Conservation (phyloP, 2,329 filamentous ascomycete species). For the Claviceps arundinis region DNA sequence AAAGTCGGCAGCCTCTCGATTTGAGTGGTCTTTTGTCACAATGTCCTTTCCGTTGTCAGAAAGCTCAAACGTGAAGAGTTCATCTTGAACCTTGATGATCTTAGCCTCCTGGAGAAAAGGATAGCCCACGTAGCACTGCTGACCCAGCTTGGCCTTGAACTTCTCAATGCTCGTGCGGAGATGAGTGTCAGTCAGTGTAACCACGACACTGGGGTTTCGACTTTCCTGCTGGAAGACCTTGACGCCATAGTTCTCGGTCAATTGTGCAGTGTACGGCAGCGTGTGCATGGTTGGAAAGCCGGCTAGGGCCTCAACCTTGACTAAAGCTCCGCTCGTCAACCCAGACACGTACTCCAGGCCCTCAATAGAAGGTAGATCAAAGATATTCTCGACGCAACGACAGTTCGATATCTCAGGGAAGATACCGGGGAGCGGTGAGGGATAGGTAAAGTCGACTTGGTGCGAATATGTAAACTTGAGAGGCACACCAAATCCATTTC, state of each 20-base stretch:
- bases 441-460: conserved; percentile 68
- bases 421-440: conserved; percentile 74
- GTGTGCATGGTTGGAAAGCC: conserved; percentile 88
- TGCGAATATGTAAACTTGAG: conserved; percentile 83
- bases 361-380: conserved; percentile 84
- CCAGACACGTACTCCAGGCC: conserved; percentile 77
- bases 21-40: conserved; percentile 55
- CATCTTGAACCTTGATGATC: conserved; percentile 78
- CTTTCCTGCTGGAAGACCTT: conserved; percentile 94
- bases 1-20: conserved; percentile 69
- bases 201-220: conserved; percentile 89
- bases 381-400: conserved; percentile 89
- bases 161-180: conserved; percentile 53
- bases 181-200: conserved; percentile 69
- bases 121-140: conserved; percentile 82
- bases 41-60: conserved; percentile 52
- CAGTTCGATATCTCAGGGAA: conserved; percentile 84
- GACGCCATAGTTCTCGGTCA: conserved; percentile 65
- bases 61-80: conserved; percentile 78
- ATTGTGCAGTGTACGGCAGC: conserved; percentile 64
- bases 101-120: conserved; percentile 93
- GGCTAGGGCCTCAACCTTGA: conserved; percentile 72
- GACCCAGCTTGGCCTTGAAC: conserved; percentile 68
- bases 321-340: conserved; percentile 68
- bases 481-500: conserved; percentile 85